Base-by-base conservation (phyloP, 495 filamentous ascomycete species). In the Haplographium delicatum region DNA sequence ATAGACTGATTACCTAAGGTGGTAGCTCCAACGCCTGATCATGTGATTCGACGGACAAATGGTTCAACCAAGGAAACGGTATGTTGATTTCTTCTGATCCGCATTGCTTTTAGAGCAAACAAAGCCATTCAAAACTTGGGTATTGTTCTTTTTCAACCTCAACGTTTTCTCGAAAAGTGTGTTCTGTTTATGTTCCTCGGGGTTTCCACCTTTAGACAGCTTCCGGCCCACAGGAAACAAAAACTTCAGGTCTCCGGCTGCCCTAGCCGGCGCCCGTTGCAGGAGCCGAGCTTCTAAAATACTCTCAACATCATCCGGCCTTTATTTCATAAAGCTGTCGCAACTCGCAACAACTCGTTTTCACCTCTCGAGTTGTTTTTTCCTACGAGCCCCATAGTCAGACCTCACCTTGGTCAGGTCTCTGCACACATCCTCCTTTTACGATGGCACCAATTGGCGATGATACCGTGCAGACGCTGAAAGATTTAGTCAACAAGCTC, bases 361-460 rank as follows among this genome's bases (percentile, higher is more conserved):
- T 13, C 43, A 22, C 4, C 28, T 33, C 37, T 42, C 35, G 38
- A 24, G 19, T 18, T 40, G n/a, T 19, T 49, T 15, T 23, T 26
- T 20, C 30, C 24, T 23, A 18, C 23, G 5, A 11, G 35, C 38
- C 24, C 39, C 15, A 13, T 31, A 16, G 15, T 47, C 22, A 16
- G 2, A 28, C 28, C 27, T 22, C 35, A 47, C 59, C 59, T 62
- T 57, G 59, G 59, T 57, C 59, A 59, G 59, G 56, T 62, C 34
- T 31, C 35, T 23, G 22, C 8, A 19, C 52, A 20, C 30, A 23
- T 50, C 24, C 20, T 13, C 26, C 24, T 15, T 34, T 41, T 26
- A 73, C 75, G 75, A 95, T 95, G 89, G 88, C 88, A 69, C 83
- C 85, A 63, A 84, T 89, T 69, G 83, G 85, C 60, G 82, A 89